Conservation (phyloP, 345 rosid genomes). For the Luvunga scandens region DNA sequence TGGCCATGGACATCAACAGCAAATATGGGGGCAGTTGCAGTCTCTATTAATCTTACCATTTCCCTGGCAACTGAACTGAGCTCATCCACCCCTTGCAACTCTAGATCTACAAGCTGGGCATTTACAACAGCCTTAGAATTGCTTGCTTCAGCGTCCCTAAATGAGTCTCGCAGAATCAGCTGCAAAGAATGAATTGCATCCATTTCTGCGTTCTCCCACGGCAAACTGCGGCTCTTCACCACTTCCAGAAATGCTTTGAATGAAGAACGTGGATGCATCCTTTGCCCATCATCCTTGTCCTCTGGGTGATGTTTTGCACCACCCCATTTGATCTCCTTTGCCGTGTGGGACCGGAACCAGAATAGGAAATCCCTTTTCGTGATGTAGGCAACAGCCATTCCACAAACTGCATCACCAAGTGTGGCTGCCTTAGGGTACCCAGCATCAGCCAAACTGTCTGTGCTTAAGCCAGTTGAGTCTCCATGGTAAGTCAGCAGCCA, state of each 20-base stretch:
- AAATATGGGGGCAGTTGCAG: conserved; percentile 97
- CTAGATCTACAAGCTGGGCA: conserved; percentile 51
- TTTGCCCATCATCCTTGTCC: conserved; percentile 93
- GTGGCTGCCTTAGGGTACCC: conserved; percentile 81
- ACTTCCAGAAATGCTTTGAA: conserved; percentile 98
- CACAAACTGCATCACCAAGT: conserved; percentile 95
- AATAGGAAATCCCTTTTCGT: conserved; percentile 79
- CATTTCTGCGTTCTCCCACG: conserved; percentile 98
- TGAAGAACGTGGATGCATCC: conserved; percentile 98
- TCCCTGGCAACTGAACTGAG: conserved; percentile 97
- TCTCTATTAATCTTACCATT: conserved; percentile 98
- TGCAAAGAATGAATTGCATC: conserved; percentile 99
- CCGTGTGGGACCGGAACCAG: conserved; percentile 98
- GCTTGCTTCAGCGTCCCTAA: conserved; percentile 67
- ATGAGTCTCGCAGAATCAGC: conserved; percentile 91
- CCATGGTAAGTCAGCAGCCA: conserved; percentile 87
- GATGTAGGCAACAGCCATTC: conserved; percentile 97
- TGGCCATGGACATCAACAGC: conserved; percentile 81
- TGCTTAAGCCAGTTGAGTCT: conserved; percentile 94
- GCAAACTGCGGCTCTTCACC: conserved; percentile 90
- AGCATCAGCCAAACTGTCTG: conserved; percentile 90
- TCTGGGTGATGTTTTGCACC: conserved; percentile 98
- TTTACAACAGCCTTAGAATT: conserved; percentile 62
- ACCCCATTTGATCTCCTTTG: conserved; percentile 98
- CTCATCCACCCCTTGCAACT: conserved; percentile 81